Percentiles rank a stretch among this genome's conserved stretches.
These are phyloP conservation scores for Spiraea crenata DNA, from an alignment of 331 rosid species.

Conservation along the genomic window DNA sequence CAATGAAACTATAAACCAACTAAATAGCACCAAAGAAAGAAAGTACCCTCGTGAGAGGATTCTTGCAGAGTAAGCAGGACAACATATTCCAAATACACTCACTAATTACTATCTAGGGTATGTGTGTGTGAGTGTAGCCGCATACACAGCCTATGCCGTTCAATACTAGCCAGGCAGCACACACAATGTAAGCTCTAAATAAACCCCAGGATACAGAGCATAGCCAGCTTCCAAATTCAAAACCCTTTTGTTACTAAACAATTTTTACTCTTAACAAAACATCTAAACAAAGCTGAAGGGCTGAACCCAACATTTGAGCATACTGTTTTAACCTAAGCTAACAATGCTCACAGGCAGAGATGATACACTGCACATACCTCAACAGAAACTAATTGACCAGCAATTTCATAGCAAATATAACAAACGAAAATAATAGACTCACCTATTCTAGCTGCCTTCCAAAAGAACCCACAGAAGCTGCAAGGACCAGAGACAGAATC, in stretches of 20 bases:
- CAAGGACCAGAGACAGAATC: conserved; percentile 17
- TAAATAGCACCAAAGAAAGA: neutral
- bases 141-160: neutral
- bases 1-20: neutral
- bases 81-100: neutral
- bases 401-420: neutral
- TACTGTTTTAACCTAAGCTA: neutral
- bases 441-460: conserved; percentile 82
- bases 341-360: neutral
- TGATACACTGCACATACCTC: neutral
- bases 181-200: neutral
- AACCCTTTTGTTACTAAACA: neutral
- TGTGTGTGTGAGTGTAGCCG: too few species aligned
- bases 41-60: neutral
- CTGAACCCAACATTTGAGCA: neutral
- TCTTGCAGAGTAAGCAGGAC: neutral
- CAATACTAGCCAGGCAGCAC: neutral
- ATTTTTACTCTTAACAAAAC: neutral
- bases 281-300: neutral
- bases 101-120: neutral
- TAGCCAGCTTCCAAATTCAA: neutral
- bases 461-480: conserved; percentile 67
- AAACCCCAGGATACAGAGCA: too few species aligned
- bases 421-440: conserved; percentile 11
- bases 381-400: neutral